Base-by-base conservation (phyloP, 2,329 filamentous ascomycete genomes). In the Fusarium torulosum region DNA sequence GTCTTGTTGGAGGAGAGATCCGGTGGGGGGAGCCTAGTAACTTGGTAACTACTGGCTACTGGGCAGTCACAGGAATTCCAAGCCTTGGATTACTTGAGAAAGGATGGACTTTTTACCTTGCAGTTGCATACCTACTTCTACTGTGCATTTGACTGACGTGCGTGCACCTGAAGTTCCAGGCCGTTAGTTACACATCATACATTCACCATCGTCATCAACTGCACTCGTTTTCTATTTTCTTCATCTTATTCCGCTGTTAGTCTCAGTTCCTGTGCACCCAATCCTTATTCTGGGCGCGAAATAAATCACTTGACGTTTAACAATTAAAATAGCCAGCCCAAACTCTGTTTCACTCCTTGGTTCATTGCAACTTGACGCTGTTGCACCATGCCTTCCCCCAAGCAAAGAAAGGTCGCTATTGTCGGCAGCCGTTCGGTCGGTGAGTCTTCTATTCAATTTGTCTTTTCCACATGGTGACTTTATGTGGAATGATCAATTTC, bases 371-470 rank as follows among this genome's bases (percentile, higher is more conserved):
- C 47, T 51, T 21, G 25, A 49, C 63, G 20, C 43, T 60, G 56
- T 66, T 52, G 35, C 61, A 69, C 52, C 49, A 74, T 74, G 72
- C 72, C 72, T 46, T 74, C 90, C 46, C 87, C 89, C 60, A 97
- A 97, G 81, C 94, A 97, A 81, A 87, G 94, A 75, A 97, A 97
- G 86, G 91, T 97, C 79, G 94, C 94, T 80, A 95, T 97, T 81
- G 93, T 97, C 67, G 94, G 94, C 82, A 96, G 93, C 82, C 90
- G 94, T 76, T 96, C 94, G 64, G 94, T 97, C 77, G 84, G 84
- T 86, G 75, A 59, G 82, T 79, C 44, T 25, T 37, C 35, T 53
- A 15, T 6, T 35, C 4, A 29, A 10, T 17, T 38, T 8, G 14
- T 23, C 27, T 13, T 8, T 43, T 27, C 23, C 10, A 25, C 7